Conservation (phyloP, 208 protist species). For the Angomonas ambiguus region DNA sequence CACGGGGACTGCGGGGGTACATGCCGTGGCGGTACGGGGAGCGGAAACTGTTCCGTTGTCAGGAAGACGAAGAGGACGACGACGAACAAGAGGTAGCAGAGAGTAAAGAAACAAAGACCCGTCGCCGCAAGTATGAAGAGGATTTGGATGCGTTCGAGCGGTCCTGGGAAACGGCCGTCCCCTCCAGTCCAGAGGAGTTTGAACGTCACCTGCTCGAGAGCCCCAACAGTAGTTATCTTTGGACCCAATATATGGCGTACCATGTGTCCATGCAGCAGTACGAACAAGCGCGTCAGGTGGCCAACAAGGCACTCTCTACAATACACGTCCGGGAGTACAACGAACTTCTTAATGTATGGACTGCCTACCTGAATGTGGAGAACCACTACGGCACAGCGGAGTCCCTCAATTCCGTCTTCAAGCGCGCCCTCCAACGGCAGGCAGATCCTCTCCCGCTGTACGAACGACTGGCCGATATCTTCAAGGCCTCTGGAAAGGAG, state of each 20-base stretch:
- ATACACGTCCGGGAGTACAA: conserved; percentile 81
- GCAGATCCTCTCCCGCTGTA: conserved; percentile 55
- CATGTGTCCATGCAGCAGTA: conserved; percentile 79
- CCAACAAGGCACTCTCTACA: conserved; percentile 85
- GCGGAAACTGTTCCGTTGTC: conserved; percentile 14
- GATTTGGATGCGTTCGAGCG: conserved; percentile 86
- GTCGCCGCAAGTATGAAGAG: conserved; percentile 71
- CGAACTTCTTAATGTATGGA: conserved; percentile 92
- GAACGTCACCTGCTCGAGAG: conserved; percentile 82
- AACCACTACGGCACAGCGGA: conserved; percentile 89
- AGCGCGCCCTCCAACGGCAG: conserved; percentile 69
- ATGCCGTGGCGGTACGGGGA: conserved; percentile 60
- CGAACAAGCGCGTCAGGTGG: conserved; percentile 86
- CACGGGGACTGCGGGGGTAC: conserved; percentile 43
- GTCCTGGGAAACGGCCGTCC: conserved; percentile 51
- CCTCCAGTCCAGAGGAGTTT: conserved; percentile 86
- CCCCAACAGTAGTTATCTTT: conserved; percentile 91
- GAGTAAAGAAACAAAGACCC: conserved; percentile 28
- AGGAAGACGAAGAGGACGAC: conserved; percentile 17
- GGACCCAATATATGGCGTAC: conserved; percentile 93
- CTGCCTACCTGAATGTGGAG: conserved; percentile 93
- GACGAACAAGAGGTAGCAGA: conserved; percentile 19
- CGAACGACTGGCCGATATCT: conserved; percentile 87
- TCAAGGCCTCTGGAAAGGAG: conserved; percentile 59
- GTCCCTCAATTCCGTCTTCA: conserved; percentile 82